A percentile compares a stretch with the other conserved stretches of the same genome.
phyloP scores from a whole-genome alignment of 345 rosid genomes.

The Pelargonium nanum region DNA sequence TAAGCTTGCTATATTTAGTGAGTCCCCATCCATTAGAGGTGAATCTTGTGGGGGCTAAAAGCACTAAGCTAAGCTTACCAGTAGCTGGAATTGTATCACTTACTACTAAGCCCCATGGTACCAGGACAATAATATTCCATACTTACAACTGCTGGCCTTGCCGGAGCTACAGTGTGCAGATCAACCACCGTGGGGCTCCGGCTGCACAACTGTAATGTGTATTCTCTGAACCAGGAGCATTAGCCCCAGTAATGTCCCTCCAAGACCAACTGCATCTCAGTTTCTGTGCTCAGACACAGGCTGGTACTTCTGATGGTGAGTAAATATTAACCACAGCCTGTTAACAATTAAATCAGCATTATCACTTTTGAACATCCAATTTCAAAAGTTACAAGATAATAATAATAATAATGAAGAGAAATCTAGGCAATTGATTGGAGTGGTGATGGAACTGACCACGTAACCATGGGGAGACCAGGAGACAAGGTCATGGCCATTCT shows the following conservation, averaged over 20 bases:
- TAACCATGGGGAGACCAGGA: conserved; percentile 6
- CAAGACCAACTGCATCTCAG: conserved; percentile 1
- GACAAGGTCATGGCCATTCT: conserved; percentile 7
- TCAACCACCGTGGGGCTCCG: no score
- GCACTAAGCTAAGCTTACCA: background rate
- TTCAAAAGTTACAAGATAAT: background rate
- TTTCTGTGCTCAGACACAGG: background rate
- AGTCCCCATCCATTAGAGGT: conserved; percentile 1
- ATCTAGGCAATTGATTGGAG: background rate
- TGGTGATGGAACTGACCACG: conserved; percentile 1
- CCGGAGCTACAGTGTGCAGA: background rate
- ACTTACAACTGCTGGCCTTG: background rate
- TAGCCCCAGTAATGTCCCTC: background rate
- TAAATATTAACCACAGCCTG: conserved; percentile 6
- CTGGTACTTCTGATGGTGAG: conserved; percentile 2
- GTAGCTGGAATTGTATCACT: background rate
- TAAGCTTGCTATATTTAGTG: conserved; percentile 2
- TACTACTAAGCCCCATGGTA: conserved; percentile 1
- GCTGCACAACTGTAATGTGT: background rate
- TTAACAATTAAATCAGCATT: background rate
- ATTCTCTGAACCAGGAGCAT: background rate
- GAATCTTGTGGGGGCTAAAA: background rate
- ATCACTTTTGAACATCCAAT: background rate
- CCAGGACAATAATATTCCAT: conserved; percentile 5
- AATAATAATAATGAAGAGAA: no score